phyloP scores from a whole-genome alignment of 306 rosid genomes.

The Morella rubra region DNA sequence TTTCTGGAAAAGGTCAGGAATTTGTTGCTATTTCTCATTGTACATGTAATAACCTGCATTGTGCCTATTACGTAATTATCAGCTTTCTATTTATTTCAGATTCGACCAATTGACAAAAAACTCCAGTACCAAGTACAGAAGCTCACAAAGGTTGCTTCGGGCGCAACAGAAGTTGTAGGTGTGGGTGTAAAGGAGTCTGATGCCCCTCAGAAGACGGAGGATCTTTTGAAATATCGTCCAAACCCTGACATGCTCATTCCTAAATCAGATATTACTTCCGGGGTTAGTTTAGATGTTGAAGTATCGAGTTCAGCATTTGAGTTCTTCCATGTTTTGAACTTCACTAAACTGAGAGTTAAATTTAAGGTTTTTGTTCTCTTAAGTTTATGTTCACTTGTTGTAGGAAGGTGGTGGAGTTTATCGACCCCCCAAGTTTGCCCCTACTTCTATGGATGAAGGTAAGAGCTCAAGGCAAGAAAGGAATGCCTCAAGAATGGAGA shows the following conservation, averaged over 20 bases:
- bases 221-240: conserved; percentile 69
- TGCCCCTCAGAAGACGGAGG: conserved; percentile 47
- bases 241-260: conserved; percentile 75
- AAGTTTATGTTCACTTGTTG: conserved; percentile 23
- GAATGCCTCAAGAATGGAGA: conserved; percentile 70
- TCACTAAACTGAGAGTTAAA: neutral
- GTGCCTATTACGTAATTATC: conserved; percentile 17
- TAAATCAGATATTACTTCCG: conserved; percentile 39
- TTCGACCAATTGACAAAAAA: conserved; percentile 85
- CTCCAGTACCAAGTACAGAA: conserved; percentile 89
- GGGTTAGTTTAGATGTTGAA: conserved; percentile 37
- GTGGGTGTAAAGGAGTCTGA: conserved; percentile 40
- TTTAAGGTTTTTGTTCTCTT: conserved; percentile 11
- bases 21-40: conserved; percentile 17
- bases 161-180: conserved; percentile 38
- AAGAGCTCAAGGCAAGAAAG: conserved; percentile 60
- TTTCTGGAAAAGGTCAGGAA: conserved; percentile 75
- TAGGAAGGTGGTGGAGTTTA: conserved; percentile 56
- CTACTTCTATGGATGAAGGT: conserved; percentile 64
- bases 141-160: conserved; percentile 52
- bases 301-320: neutral
- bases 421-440: conserved; percentile 64
- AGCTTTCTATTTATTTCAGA: conserved; percentile 41
- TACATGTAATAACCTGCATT: neutral
- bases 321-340: neutral